Base-by-base conservation (phyloP, 2,329 filamentous ascomycete genomes). In the Mariannaea sp. region DNA sequence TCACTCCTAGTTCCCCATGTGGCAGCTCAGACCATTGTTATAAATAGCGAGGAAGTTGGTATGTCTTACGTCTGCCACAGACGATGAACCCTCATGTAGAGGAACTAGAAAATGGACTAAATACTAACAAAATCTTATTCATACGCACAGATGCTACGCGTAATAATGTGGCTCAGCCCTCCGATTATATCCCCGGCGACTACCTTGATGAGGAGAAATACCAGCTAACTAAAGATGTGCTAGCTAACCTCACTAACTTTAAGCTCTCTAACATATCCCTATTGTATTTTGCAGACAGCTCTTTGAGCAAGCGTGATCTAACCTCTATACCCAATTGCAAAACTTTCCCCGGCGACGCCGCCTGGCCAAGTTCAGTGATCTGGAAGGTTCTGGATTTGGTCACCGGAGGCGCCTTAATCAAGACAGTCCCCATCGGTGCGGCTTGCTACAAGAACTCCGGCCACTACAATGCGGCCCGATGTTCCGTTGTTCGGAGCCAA, bases 311-410 rank as follows among this genome's bases (percentile, higher is more conserved):
- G 32, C 40, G 20, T 0, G 32, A 22, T 3, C 12, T 19, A 2
- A 13, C 9, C 2, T 6, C 45, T 2, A 4, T 24, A 1, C 52
- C 35, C 2, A 29, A 48, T 12, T 74, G 72, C 61, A 74, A 73
- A 49, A 66, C 63, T 0, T 71, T 68, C 14, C 71, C 71, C 2
- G 69, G 69, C 4, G 71, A 74, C 7, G 12, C 35, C 3, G 36
- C 62, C 1, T 74, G 68, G 64, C 72, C 72, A 0, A 57, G 44
- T 3, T 35, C 48, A 1, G 10, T 54, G 3, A 53, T 66, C 1
- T 74, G 71, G 72, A 57, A 62, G 7, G 45, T 74, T 3, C 70
- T 76, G n/a, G 54, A 75, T 43, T 44, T 70, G 14, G 63, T 75
- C 12, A 57, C 55, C 12, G 68, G 68, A 17, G 69, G 68, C 10